phyloP scores from a whole-genome alignment of 495 filamentous ascomycete species.

The Penicillium bovifimosum region DNA sequence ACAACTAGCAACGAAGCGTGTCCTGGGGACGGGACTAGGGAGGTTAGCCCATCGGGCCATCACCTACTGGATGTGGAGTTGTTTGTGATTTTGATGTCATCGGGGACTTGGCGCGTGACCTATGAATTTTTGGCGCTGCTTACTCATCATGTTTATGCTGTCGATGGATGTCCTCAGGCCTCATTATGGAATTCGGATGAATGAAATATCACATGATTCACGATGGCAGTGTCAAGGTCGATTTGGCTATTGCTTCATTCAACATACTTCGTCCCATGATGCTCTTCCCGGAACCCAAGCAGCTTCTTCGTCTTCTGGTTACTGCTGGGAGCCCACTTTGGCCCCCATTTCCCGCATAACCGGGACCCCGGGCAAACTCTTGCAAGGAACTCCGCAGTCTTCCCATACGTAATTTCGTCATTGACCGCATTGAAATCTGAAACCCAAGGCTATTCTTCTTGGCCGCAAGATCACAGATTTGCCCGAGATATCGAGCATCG shows the following conservation, averaged over 20 bases:
- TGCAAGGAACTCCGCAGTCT: constrained; percentile 45
- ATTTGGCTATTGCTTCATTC: constrained; percentile 3
- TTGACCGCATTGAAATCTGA: constrained; percentile 59
- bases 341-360: constrained; percentile 49
- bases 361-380: constrained; percentile 38
- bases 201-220: neutral
- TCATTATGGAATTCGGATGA: too few relatives aligned
- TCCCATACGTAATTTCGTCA: constrained; percentile 44
- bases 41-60: too few relatives aligned
- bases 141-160: too few relatives aligned
- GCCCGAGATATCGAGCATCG: constrained; percentile 53
- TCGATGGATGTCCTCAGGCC: too few relatives aligned
- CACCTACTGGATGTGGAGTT: too few relatives aligned
- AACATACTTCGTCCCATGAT: constrained; percentile 46
- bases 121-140: neutral
- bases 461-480: constrained; percentile 24
- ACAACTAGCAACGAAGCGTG: neutral
- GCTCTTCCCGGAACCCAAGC: constrained; percentile 51
- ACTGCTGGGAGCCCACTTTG: constrained; percentile 51
- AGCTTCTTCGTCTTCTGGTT: constrained; percentile 55
- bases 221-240: neutral
- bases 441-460: constrained; percentile 43
- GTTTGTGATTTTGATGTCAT: neutral
- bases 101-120: neutral
- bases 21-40: too few relatives aligned